These are phyloP conservation scores for Heritiera fomes DNA, from an alignment of 345 rosid species.

Conservation along the genomic window DNA sequence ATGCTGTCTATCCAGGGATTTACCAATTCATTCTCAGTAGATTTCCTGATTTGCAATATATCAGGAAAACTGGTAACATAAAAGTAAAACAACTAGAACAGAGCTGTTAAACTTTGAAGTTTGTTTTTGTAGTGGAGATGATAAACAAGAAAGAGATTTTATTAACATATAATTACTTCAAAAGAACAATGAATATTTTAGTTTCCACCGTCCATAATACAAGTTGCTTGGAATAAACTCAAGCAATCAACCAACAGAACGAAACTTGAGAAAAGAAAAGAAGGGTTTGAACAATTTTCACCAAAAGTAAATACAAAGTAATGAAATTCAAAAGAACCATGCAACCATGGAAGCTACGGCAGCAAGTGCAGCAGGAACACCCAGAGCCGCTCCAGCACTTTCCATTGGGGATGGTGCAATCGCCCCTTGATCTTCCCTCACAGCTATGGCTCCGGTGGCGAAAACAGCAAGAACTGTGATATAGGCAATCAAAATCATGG, in stretches of 20 bases:
- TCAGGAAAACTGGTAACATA: background rate
- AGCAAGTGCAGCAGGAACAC: constrained; percentile 33
- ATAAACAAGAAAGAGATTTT: background rate
- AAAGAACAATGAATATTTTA: constrained; percentile 9
- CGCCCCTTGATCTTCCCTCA: constrained; percentile 31
- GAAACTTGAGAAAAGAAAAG: background rate
- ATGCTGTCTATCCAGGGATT: background rate
- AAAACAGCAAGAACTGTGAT: constrained; percentile 24
- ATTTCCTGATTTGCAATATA: background rate
- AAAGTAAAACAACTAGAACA: background rate
- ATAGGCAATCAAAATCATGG: constrained; percentile 29
- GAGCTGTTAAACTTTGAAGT: background rate
- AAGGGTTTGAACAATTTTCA: background rate
- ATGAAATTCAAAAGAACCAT: constrained; percentile 32
- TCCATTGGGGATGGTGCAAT: constrained; percentile 35
- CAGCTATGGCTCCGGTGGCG: constrained; percentile 11
- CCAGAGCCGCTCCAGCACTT: constrained; percentile 27
- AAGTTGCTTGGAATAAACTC: constrained; percentile 1
- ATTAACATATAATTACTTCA: background rate
- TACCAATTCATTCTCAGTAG: background rate
- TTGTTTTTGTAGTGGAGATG: background rate
- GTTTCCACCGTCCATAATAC: background rate
- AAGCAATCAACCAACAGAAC: constrained; percentile 1
- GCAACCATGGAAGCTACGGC: constrained; percentile 28
- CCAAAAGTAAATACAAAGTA: background rate